Conservation (phyloP, 306 rosid species). For the Clitoria ternatea region DNA sequence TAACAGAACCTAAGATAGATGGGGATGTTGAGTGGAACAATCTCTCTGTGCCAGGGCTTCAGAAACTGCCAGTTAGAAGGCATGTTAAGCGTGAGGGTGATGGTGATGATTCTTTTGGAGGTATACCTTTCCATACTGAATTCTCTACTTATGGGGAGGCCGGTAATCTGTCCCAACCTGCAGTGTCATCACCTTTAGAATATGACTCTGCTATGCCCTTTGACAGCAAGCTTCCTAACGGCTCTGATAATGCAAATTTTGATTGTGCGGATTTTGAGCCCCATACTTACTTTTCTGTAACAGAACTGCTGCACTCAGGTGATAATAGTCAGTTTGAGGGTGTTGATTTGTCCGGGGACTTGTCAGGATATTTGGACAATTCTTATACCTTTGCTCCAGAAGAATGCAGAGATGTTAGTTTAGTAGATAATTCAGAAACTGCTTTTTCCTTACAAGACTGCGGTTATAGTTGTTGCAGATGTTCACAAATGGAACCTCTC, state of each 20-base stretch:
- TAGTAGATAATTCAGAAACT: slow-evolving; percentile 25
- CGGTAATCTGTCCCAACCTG: slow-evolving; percentile 26
- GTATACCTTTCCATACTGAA: slow-evolving; percentile 31
- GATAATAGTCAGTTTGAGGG: slow-evolving; percentile 44
- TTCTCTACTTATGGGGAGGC: slow-evolving; percentile 29
- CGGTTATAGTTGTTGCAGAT: slow-evolving; percentile 38
- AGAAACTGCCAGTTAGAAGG: slow-evolving; percentile 82
- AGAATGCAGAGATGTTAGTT: slow-evolving; percentile 30
- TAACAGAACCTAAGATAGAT: slow-evolving; percentile 51
- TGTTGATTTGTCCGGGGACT: slow-evolving; percentile 43
- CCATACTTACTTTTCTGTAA: slow-evolving; percentile 69
- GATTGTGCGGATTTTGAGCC: slow-evolving; percentile 66
- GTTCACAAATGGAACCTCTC: slow-evolving; percentile 52
- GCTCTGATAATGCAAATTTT: slow-evolving; percentile 37
- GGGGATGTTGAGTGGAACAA: slow-evolving; percentile 56
- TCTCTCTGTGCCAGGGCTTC: slow-evolving; percentile 51
- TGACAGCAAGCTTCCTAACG: slow-evolving; percentile 40
- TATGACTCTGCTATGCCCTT: slow-evolving; percentile 35
- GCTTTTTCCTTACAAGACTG: slow-evolving; percentile 19
- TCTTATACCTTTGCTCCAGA: slow-evolving; percentile 28
- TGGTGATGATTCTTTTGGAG: slow-evolving; percentile 40
- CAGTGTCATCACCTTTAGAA: slow-evolving; percentile 39
- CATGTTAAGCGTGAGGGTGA: slow-evolving; percentile 70
- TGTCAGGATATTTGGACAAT: slow-evolving; percentile 39
- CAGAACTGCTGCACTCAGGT: slow-evolving; percentile 67